These are phyloP conservation scores for Neocucurbitaria cava DNA, from an alignment of 2,329 filamentous ascomycete species.

Conservation along the genomic window DNA sequence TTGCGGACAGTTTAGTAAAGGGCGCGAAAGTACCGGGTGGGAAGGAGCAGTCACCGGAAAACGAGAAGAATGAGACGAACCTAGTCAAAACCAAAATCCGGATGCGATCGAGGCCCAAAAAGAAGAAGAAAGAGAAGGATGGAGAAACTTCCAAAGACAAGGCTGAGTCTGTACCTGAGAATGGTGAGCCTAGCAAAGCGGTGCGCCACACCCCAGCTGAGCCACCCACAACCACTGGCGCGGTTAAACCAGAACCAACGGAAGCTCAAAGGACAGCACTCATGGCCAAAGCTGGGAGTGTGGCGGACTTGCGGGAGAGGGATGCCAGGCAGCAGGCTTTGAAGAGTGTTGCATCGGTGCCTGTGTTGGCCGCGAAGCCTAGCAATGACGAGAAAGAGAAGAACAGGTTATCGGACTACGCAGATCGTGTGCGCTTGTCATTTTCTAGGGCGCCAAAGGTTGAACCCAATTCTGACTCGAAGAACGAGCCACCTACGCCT, in stretches of 20 bases:
- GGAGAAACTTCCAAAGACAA: conserved; percentile 18
- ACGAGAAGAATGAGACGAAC: conserved; percentile 22
- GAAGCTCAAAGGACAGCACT: conserved; percentile 10
- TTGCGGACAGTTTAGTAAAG: conserved; percentile 33
- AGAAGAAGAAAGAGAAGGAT: conserved; percentile 30
- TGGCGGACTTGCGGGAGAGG: conserved; percentile 33
- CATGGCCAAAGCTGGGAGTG: conserved; percentile 39
- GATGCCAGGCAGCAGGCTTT: conserved; percentile 31
- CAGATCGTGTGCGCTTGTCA: conserved; percentile 36
- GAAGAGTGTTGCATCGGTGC: conserved; percentile 38
- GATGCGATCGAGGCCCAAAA: conserved; percentile 41
- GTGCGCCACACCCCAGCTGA: conserved; percentile 11
- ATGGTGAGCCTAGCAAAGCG: conserved; percentile 13
- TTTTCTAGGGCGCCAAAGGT: conserved; percentile 33
- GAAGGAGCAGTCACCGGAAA: conserved; percentile 4
- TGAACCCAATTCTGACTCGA: conserved; percentile 32
- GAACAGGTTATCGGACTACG: conserved; percentile 18
- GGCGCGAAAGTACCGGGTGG: conserved; percentile 27
- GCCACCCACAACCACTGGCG: neutral
- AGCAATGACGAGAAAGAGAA: conserved; percentile 28
- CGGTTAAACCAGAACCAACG: neutral
- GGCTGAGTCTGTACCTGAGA: conserved; percentile 1
- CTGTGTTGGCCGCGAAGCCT: conserved; percentile 24
- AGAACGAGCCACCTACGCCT: conserved; percentile 13
- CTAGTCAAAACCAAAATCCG: conserved; percentile 47